Base-by-base conservation (phyloP, 352 stramenopile genomes). In the Pythium pyrilobum region DNA sequence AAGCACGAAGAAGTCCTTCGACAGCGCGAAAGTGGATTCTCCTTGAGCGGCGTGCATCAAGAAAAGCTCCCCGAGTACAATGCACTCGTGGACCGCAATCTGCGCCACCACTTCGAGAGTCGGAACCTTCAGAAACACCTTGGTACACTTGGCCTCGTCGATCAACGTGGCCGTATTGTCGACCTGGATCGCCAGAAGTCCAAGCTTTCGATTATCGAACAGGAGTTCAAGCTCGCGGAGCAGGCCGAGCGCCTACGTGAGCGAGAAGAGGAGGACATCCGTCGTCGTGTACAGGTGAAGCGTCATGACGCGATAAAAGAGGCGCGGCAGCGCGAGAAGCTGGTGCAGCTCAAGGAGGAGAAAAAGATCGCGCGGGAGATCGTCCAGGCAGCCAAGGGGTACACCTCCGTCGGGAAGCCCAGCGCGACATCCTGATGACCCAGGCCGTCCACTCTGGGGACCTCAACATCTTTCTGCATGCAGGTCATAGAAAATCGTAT, bases 191-290 rank as follows among this genome's bases (percentile, higher is more conserved):
- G 90, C 53, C 82, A 96, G 39, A 94, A 92, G 61, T 71, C 75
- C 8, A 96, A 96, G 58, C 68, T 97, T 18, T 80, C 83, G 39
- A 97, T 97, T 38, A 94, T 97, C 46, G 87, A 97, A 67, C 86
- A 96, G 61, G 88, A 97, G 56, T 96, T 97, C 62, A 88, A 87
- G 44, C 60, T 88, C 34, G 89, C 88, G 0, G 88, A 97, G 60
- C 77, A 87, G 32, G 69, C 69, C 6, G 85, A 97, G 52, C 59
- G 73, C 13, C 71, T 72, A 37, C 74, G 79, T 16, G 69, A 88
- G 38, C 78, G 74, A 20, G 89, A 97, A 50, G 89, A 96, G 46
- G 72, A 92, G 20, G 84, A 96, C 48, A 81, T 96, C 48, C 80
- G 83, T 25, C 79, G 89, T 24, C 82, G 86, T 20, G 85, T 97